Evolutionary conservation across 768 basidiomycete genomes (phyloP).

Genomic region (Auricularia sp.): DNA sequence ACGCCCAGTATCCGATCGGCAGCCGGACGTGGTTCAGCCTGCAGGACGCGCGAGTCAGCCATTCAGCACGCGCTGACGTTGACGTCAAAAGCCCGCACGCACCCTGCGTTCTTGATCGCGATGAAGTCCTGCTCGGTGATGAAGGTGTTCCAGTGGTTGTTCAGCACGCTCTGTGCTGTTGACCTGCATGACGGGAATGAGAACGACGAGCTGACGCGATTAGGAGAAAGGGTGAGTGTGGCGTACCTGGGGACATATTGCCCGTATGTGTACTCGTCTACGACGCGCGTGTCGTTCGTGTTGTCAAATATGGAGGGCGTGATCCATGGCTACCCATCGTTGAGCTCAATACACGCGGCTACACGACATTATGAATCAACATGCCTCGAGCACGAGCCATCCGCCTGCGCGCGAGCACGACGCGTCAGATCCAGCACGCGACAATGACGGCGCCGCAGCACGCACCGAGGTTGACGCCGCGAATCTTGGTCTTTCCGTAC

Average conservation of each 20-base stretch:
- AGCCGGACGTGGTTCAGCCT: constrained; percentile 76
- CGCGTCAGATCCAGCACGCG: background rate
- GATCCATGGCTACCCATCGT: constrained; percentile 50
- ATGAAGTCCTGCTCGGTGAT: constrained; percentile 76
- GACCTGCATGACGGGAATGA: constrained; percentile 7
- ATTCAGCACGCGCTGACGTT: constrained; percentile 7
- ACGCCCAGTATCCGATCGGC: constrained; percentile 88
- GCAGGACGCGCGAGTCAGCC: constrained; percentile 6
- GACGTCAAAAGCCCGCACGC: constrained; percentile 13
- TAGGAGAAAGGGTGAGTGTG: background rate
- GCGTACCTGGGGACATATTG: constrained; percentile 38
- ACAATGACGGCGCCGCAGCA: background rate
- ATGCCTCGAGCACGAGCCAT: constrained; percentile 46
- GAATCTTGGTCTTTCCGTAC: constrained; percentile 63
- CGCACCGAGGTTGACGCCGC: constrained; percentile 66
- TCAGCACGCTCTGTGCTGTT: constrained; percentile 42
- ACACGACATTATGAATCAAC: constrained; percentile 33
- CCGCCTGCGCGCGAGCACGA: constrained; percentile 25
- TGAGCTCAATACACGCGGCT: constrained; percentile 16
- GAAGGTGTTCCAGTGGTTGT: constrained; percentile 54
- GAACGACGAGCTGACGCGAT: background rate
- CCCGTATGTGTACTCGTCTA: constrained; percentile 76
- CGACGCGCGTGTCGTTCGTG: constrained; percentile 45
- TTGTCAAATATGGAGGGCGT: constrained; percentile 67
- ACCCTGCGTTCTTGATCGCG: constrained; percentile 70